Percentiles rank a stretch among this genome's conserved stretches.
Conservation (phyloP, 495 filamentous ascomycete species). For the Cercophora scortea region DNA sequence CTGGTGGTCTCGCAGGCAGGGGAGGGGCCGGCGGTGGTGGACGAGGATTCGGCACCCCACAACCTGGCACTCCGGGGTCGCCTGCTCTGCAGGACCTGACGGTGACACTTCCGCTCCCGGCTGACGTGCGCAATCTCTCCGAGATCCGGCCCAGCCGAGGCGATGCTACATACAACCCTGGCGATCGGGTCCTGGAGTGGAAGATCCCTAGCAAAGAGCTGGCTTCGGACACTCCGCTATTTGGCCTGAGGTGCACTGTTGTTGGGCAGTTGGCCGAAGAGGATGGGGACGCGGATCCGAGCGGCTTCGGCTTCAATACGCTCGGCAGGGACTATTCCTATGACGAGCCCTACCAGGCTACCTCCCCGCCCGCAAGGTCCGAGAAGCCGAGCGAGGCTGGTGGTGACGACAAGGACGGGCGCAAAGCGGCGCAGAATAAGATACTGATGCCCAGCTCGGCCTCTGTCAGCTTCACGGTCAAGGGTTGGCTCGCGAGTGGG, state of each 20-base stretch:
- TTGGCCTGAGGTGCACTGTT: conserved; percentile 65
- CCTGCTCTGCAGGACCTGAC: conserved; percentile 73
- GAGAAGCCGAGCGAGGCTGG: conserved; percentile 31
- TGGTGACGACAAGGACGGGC: conserved; percentile 35
- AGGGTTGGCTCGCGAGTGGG: conserved; percentile 91
- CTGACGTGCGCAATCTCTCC: conserved; percentile 73
- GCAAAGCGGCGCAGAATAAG: conserved; percentile 60
- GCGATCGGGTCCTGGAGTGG: conserved; percentile 75
- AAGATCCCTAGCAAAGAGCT: conserved; percentile 61
- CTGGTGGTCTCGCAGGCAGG: conserved; percentile 18
- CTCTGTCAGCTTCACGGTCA: conserved; percentile 80
- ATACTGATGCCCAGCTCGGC: conserved; percentile 87
- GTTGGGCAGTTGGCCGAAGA: conserved; percentile 58
- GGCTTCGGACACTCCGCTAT: conserved; percentile 59
- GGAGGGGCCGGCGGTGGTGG: conserved; percentile 28
- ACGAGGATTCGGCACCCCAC: conserved; percentile 3
- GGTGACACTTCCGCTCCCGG: conserved; percentile 75
- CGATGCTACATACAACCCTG: conserved; percentile 70
- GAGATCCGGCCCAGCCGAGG: conserved; percentile 78
- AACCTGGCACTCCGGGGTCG: conserved; percentile 38
- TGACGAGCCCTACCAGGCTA: conserved; percentile 47
- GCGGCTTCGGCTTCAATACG: conserved; percentile 42
- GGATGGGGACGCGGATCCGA: conserved; percentile 42
- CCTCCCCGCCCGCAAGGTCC: conserved; percentile 25
- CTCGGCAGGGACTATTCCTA: conserved; percentile 49